Conservation (phyloP, 306 rosid species). For the Sicyos baderoa region DNA sequence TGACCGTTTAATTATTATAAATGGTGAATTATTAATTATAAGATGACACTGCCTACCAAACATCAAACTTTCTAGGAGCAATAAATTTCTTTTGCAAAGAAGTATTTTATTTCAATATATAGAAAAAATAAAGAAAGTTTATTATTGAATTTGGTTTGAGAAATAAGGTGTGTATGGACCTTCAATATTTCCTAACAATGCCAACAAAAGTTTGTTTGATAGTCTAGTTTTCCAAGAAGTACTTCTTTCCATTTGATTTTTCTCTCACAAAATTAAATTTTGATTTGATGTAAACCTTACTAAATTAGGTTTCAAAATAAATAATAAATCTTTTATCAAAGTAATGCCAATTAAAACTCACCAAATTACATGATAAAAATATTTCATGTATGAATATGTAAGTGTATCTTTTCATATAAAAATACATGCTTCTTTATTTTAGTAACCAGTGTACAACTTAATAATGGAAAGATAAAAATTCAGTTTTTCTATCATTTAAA, state of each 20-base stretch:
- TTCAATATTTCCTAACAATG: slow-evolving; percentile 3
- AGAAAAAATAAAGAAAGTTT: background rate
- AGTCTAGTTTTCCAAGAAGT: background rate
- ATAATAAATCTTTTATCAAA: too few species aligned
- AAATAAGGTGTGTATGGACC: background rate
- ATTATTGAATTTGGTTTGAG: background rate
- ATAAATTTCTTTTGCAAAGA: background rate
- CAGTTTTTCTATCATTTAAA: too few species aligned
- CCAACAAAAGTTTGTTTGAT: background rate
- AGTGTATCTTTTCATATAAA: too few species aligned
- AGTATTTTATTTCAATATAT: background rate
- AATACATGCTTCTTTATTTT: background rate
- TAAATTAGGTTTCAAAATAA: too few species aligned
- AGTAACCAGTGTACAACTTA: too few species aligned
- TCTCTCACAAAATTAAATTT: background rate
- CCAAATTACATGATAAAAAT: background rate
- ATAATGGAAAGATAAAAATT: too few species aligned
- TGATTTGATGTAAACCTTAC: slow-evolving; percentile 12
- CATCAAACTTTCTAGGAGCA: background rate
- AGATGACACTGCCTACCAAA: too few species aligned
- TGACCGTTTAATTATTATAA: too few species aligned
- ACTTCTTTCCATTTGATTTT: background rate
- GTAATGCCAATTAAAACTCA: background rate
- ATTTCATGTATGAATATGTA: background rate
- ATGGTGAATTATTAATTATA: too few species aligned